Base-by-base conservation (phyloP, 2,329 filamentous ascomycete species). In the Nemania abortiva region DNA sequence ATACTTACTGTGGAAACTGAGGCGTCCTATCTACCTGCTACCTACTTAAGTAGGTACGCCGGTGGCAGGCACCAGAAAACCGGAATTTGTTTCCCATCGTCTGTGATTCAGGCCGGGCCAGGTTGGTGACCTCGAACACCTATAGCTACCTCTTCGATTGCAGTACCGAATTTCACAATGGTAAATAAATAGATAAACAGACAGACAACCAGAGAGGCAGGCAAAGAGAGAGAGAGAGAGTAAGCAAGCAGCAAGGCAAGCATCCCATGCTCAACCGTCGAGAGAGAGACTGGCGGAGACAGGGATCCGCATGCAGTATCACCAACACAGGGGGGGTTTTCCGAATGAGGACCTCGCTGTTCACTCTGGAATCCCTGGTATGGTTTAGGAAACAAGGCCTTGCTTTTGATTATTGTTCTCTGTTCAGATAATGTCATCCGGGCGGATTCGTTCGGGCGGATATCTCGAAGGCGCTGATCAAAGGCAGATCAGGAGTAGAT, bases 301-400 rank as follows among this genome's bases (percentile, higher is more conserved):
- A 22, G 18, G 53, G 60, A 64, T 52, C 49, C 45, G 66, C 49
- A 59, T 66, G 63, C 47, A 31, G 66, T 62, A 62, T 61, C 47
- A 54, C 57, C 66, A 29, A 42, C 62, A 63, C 50, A 58, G 45
- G 20, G 49, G n/a, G 6, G 7, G 24, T 27, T 22, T 39, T 39
- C 15, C n/a, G 24, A 37, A 61, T 52, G 57, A 42, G 50, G 31
- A 39, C 47, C 55, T 29, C 6, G 24, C 15, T 53, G 50, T 49
- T 34, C 20, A 31, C 24, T 27, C 54, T 49, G 27, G 15, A 47
- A 52, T 22, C 45, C 27, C 54, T 45, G 54, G 37, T 39, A 49
- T 53, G 18, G 57, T 50, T 11, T 29, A 54, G 22, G 39, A 52
- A 42, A 50, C 13, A 31, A 47, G 42, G 24, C 31, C 54, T 52